phyloP scores from a whole-genome alignment of 257 asterid species.

The Nicotiana paniculata region DNA sequence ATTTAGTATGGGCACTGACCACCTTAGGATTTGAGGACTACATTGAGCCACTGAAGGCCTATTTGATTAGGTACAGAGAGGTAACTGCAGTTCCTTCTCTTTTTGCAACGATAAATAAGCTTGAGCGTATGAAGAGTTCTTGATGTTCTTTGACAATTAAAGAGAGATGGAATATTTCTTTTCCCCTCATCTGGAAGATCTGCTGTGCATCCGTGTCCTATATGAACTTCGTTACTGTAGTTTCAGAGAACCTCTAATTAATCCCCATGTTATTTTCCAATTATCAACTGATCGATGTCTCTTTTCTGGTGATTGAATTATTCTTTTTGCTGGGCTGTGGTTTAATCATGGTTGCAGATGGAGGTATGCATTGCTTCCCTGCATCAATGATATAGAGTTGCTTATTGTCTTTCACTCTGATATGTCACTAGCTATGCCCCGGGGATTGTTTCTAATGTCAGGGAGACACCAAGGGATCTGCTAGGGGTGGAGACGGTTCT shows the following conservation, averaged over 20 bases:
- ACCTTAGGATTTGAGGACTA: constrained; percentile 60
- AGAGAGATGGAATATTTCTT: background rate
- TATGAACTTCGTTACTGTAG: background rate
- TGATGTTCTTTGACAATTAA: constrained; percentile 1
- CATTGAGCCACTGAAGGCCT: constrained; percentile 45
- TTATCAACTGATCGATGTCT: constrained; percentile 3
- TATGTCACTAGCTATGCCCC: constrained; percentile 2
- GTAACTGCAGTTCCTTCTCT: constrained; percentile 18
- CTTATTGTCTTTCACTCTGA: background rate
- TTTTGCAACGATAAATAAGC: background rate
- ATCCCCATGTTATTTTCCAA: background rate
- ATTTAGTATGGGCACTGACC: constrained; percentile 60
- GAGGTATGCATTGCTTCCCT: constrained; percentile 38
- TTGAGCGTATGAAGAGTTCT: background rate
- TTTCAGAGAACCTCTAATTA: background rate
- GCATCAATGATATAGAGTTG: background rate
- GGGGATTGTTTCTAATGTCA: constrained; percentile 23
- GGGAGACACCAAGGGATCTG: constrained; percentile 60
- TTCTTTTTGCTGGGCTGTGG: constrained; percentile 14
- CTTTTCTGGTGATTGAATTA: constrained; percentile 12
- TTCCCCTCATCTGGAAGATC: background rate
- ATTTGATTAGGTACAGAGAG: constrained; percentile 61
- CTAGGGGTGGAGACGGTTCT: constrained; percentile 43
- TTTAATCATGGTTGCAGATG: constrained; percentile 31
- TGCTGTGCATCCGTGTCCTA: background rate